Evolutionary conservation across 139 green algal species (phyloP).

Genomic region (Axilococcus clingmanii): DNA sequence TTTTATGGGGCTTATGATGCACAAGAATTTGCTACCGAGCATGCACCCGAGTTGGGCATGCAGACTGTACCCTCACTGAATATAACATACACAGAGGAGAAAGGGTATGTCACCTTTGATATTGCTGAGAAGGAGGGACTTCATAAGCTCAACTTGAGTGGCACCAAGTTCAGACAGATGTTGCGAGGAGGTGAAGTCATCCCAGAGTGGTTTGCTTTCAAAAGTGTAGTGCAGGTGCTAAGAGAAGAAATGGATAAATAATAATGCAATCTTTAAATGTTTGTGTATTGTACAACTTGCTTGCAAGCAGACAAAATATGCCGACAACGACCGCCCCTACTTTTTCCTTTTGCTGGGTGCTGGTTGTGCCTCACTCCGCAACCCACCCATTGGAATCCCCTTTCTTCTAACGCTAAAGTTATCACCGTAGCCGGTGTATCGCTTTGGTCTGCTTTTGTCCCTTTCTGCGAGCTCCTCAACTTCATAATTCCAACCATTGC

Average conservation of each 20-base stretch:
- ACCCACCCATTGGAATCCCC: slow-evolving; percentile 23
- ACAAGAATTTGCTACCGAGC: slow-evolving; percentile 59
- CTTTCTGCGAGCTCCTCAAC: slow-evolving; percentile 51
- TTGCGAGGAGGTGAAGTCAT: slow-evolving; percentile 80
- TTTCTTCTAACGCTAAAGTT: slow-evolving; percentile 25
- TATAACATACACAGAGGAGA: slow-evolving; percentile 76
- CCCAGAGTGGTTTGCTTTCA: slow-evolving; percentile 96
- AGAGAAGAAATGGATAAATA: slow-evolving; percentile 31
- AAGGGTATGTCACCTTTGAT: slow-evolving; percentile 81
- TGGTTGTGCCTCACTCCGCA: slow-evolving; percentile 22
- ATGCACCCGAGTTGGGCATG: slow-evolving; percentile 67
- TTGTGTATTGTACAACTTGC: too few relatives aligned
- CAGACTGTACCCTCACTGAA: slow-evolving; percentile 80
- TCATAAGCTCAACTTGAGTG: slow-evolving; percentile 68
- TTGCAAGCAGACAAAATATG: too few relatives aligned
- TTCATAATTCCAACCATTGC: slow-evolving; percentile 66
- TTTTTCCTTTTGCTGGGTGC: neutral
- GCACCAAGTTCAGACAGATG: slow-evolving; percentile 91
- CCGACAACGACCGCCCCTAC: too few relatives aligned
- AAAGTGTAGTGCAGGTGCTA: slow-evolving; percentile 84
- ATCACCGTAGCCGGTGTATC: slow-evolving; percentile 64
- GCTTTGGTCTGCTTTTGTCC: slow-evolving; percentile 35
- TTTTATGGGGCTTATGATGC: slow-evolving; percentile 80
- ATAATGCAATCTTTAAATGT: too few relatives aligned
- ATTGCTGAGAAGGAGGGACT: slow-evolving; percentile 59